phyloP scores from a whole-genome alignment of 169 alveolate species.

The Cardiosporidium cionae region DNA sequence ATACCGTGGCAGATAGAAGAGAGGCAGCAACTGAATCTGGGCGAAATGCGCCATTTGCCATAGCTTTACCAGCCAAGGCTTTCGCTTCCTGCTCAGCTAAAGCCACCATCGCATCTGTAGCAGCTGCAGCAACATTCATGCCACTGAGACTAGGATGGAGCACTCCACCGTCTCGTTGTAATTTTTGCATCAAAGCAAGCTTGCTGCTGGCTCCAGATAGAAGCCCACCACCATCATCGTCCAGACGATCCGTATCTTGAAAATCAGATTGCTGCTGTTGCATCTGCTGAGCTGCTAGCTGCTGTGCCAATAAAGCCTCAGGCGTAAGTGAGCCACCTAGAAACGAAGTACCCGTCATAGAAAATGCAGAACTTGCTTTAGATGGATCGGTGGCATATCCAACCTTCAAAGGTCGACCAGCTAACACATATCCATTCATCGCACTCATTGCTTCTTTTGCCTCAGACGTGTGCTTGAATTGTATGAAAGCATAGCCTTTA shows the following conservation, averaged over 20 bases:
- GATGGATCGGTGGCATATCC: constrained; percentile 59
- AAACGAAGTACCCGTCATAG: no score
- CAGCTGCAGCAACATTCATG: no score
- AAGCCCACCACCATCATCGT: constrained; percentile 50
- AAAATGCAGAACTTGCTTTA: no score
- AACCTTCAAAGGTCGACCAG: constrained; percentile 79
- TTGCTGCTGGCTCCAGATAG: constrained; percentile 62
- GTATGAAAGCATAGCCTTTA: constrained; percentile 82
- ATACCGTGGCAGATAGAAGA: no score
- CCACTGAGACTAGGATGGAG: no score
- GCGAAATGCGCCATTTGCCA: no score
- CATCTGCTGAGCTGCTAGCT: constrained; percentile 30
- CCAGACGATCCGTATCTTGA: constrained; percentile 44
- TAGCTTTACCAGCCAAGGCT: no score
- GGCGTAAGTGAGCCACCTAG: constrained; percentile 19
- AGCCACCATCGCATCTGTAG: no score
- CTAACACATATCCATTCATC: constrained; percentile 88
- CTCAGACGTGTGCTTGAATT: constrained; percentile 78
- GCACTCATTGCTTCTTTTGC: constrained; percentile 90
- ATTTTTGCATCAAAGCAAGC: constrained; percentile 63
- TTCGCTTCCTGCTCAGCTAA: no score
- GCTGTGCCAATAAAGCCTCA: constrained; percentile 32
- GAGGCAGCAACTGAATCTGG: no score
- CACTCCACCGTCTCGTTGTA: constrained; percentile 35
- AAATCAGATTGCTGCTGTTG: no score